These are phyloP conservation scores for Colletotrichum aenigma DNA, from an alignment of 2,329 filamentous ascomycete genomes.

Conservation along the genomic window DNA sequence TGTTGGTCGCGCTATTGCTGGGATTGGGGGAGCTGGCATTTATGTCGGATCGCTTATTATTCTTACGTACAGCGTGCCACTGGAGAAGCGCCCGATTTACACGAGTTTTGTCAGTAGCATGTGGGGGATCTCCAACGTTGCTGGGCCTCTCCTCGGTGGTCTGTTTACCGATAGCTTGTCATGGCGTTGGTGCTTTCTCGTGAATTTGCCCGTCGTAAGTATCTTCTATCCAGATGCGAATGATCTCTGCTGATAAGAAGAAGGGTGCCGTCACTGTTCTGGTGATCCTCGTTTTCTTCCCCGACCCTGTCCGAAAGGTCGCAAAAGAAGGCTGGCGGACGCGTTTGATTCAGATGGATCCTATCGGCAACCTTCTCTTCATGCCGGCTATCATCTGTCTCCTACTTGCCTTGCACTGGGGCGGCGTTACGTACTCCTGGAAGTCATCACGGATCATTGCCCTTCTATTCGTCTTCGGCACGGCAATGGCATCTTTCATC, in stretches of 20 bases:
- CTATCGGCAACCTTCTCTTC: conserved; percentile 33
- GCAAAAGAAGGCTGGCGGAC: neutral
- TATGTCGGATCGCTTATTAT: conserved; percentile 50
- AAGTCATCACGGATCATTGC: conserved; percentile 51
- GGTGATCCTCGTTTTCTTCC: conserved; percentile 33
- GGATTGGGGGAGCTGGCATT: conserved; percentile 47
- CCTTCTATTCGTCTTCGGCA: conserved; percentile 51
- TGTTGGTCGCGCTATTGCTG: conserved; percentile 37
- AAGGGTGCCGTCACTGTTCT: conserved; percentile 36
- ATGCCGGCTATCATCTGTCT: conserved; percentile 46
- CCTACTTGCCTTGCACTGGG: conserved; percentile 56
- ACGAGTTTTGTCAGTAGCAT: conserved; percentile 46
- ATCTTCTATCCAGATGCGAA: neutral
- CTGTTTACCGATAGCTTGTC: conserved; percentile 37
- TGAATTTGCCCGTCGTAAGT: conserved; percentile 41
- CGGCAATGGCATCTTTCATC: conserved; percentile 39
- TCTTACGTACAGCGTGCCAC: conserved; percentile 40
- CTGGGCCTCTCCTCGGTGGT: conserved; percentile 37
- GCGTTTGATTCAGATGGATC: conserved; percentile 19
- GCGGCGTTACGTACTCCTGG: conserved; percentile 54
- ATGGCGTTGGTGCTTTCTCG: conserved; percentile 47
- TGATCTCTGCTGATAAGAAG: neutral
- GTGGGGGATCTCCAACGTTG: conserved; percentile 48
- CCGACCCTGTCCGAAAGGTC: conserved; percentile 10
- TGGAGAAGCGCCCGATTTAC: conserved; percentile 35